Percentiles rank a stretch among this genome's conserved stretches.
These are phyloP conservation scores for Thelonectria blattea DNA, from an alignment of 2,329 filamentous ascomycete species.

Conservation along the genomic window DNA sequence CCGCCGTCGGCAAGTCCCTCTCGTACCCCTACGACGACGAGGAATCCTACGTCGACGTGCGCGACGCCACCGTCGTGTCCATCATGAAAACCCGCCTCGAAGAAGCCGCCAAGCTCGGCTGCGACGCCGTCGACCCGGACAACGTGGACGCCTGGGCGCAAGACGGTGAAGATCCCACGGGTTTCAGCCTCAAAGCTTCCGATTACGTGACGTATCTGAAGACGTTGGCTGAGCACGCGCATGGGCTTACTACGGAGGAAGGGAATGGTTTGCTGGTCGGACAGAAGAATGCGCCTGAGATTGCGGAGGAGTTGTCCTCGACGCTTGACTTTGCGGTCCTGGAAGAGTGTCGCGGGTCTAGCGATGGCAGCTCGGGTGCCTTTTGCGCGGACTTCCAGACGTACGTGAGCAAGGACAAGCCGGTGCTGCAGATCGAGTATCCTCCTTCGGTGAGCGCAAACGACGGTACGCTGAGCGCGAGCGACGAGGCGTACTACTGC, in stretches of 20 bases:
- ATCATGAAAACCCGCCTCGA: slow-evolving; percentile 42
- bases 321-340: slow-evolving; percentile 45
- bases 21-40: slow-evolving; percentile 35
- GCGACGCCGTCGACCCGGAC: slow-evolving; percentile 45
- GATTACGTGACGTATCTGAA: slow-evolving; percentile 41
- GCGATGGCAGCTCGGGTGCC: slow-evolving; percentile 22
- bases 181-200: slow-evolving; percentile 38
- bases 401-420: slow-evolving; percentile 39
- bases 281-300: slow-evolving; percentile 43
- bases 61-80: slow-evolving; percentile 33
- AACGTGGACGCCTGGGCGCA: slow-evolving; percentile 43
- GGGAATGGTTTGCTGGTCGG: slow-evolving; percentile 39
- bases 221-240: slow-evolving; percentile 39
- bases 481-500: slow-evolving; percentile 39
- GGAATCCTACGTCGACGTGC: slow-evolving; percentile 42
- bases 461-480: slow-evolving; percentile 30
- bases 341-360: slow-evolving; percentile 43
- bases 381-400: slow-evolving; percentile 42
- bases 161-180: slow-evolving; percentile 36
- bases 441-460: slow-evolving; percentile 36
- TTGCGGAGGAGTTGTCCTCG: slow-evolving; percentile 34
- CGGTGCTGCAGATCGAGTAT: slow-evolving; percentile 45
- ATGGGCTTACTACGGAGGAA: slow-evolving; percentile 35
- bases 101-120: slow-evolving; percentile 38
- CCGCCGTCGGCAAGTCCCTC: slow-evolving; percentile 34